Conservation (phyloP, 208 protist genomes). For the Wallacemonas sp. region DNA sequence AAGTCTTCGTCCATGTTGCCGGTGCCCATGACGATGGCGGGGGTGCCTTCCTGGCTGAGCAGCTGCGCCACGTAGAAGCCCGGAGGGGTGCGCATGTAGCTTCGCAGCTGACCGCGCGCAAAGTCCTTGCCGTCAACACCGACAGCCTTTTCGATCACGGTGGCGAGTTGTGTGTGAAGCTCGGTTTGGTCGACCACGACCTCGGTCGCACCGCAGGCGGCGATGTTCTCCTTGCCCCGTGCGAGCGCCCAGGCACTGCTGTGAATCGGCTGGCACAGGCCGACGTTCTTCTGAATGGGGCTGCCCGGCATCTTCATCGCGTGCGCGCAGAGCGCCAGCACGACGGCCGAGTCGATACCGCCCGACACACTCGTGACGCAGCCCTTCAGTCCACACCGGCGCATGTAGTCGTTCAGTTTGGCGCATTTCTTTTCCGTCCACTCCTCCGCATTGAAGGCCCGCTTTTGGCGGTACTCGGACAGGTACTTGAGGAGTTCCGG, state of each 20-base stretch:
- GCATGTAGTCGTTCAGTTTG: slow-evolving; percentile 94
- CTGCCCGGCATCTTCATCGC: slow-evolving; percentile 57
- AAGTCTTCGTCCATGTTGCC: slow-evolving; percentile 97
- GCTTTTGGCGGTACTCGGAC: slow-evolving; percentile 56
- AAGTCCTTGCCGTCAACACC: slow-evolving; percentile 85
- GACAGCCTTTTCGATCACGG: slow-evolving; percentile 64
- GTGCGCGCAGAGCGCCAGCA: slow-evolving; percentile 84
- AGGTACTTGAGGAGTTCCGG: slow-evolving; percentile 70
- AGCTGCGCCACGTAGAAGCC: slow-evolving; percentile 95
- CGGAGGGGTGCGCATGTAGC: slow-evolving; percentile 95
- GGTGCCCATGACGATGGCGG: slow-evolving; percentile 95
- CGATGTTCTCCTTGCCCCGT: slow-evolving; percentile 84
- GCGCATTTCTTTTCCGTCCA: slow-evolving; percentile 90
- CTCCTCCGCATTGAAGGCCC: slow-evolving; percentile 72
- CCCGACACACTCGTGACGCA: slow-evolving; percentile 92
- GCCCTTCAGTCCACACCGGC: slow-evolving; percentile 74
- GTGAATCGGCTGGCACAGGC: slow-evolving; percentile 95
- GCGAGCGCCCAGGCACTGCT: slow-evolving; percentile 88
- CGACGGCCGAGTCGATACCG: slow-evolving; percentile 95
- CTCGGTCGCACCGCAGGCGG: slow-evolving; percentile 74
- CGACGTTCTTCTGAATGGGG: slow-evolving; percentile 89
- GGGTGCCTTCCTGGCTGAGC: slow-evolving; percentile 73
- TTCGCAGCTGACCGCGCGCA: slow-evolving; percentile 91
- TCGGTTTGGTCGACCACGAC: slow-evolving; percentile 93
- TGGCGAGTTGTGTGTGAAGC: slow-evolving; percentile 73